These are phyloP conservation scores for Paramecium primaurelia DNA, from an alignment of 73 alveolate species.

Conservation along the genomic window DNA sequence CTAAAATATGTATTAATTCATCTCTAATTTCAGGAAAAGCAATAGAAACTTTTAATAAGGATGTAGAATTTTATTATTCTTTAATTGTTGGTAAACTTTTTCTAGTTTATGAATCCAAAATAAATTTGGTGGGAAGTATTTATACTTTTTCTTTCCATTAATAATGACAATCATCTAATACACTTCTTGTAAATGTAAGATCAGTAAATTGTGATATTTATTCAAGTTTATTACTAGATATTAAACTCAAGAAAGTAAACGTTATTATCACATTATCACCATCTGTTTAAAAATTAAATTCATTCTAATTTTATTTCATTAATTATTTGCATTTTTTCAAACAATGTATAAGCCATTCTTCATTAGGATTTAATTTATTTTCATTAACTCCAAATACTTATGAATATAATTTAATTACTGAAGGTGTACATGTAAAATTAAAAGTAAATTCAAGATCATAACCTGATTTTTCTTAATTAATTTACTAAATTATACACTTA, in stretches of 20 bases:
- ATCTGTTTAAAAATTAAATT: not conserved
- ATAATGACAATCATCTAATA: not conserved
- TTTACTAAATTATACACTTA: not conserved
- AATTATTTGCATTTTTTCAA: not conserved
- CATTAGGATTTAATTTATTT: not conserved
- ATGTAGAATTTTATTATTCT: not conserved
- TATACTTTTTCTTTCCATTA: not conserved
- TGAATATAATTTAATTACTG: not conserved
- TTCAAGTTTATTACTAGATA: not conserved
- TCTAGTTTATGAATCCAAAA: not conserved
- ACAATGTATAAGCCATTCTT: not conserved
- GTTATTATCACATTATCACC: not conserved
- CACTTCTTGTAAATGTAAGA: not conserved
- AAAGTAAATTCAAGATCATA: slow-evolving; percentile 14
- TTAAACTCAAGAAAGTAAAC: not conserved
- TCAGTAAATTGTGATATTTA: not conserved
- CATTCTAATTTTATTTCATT: not conserved
- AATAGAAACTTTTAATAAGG: not conserved
- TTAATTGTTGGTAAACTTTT: not conserved
- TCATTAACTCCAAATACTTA: not conserved
- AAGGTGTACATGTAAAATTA: not conserved
- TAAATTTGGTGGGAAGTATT: not conserved
- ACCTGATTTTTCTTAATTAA: not conserved
- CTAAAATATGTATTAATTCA: not conserved
- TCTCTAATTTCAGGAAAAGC: not conserved